Conservation (phyloP, 2,329 filamentous ascomycete genomes). For the Arthroderma sp. region DNA sequence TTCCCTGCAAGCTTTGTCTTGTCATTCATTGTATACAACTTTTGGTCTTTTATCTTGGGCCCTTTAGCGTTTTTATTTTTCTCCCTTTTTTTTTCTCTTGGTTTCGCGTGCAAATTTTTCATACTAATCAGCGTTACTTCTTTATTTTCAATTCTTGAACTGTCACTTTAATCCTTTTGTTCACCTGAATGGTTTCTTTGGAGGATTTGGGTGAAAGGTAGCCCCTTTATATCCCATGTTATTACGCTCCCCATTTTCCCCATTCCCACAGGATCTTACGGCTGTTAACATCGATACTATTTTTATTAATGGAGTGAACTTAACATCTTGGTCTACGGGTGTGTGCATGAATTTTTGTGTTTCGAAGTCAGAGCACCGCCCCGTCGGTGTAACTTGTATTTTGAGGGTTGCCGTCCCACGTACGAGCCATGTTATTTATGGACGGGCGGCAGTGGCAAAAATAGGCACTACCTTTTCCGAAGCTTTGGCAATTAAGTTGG, state of each 20-base stretch:
- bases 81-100: no score
- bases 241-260: neutral
- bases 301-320: neutral
- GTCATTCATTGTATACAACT: neutral
- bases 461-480: neutral
- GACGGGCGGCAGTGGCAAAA: neutral
- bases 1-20: neutral
- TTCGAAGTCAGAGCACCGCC: neutral
- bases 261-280: neutral
- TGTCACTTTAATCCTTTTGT: neutral
- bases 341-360: neutral
- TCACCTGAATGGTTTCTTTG: neutral
- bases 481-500: neutral
- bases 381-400: conserved; percentile 1
- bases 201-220: neutral
- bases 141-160: neutral
- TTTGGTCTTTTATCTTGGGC: neutral
- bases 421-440: neutral
- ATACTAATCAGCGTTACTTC: neutral
- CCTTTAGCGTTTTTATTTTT: neutral
- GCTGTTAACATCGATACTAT: neutral
- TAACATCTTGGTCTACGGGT: neutral
- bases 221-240: neutral
- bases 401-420: neutral
- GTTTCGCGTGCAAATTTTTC: neutral